Evolutionary conservation across 345 rosid species (phyloP).

Genomic region (Salix arbutifolia): DNA sequence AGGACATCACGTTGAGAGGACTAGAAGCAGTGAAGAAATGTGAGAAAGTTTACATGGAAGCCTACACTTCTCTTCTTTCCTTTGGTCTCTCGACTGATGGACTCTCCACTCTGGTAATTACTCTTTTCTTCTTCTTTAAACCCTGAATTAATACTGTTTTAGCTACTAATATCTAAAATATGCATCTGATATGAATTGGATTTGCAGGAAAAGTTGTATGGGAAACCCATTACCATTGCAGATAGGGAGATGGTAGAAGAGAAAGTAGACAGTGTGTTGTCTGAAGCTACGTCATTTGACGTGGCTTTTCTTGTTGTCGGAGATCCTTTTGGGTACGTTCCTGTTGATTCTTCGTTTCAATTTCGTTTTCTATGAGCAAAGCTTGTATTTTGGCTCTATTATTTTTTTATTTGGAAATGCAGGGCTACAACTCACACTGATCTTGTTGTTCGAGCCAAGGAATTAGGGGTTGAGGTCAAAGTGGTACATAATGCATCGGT

Average conservation of each 20-base stretch:
- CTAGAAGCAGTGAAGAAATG: conserved; percentile 71
- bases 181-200: not conserved
- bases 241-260: conserved; percentile 95
- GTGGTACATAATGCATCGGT: conserved; percentile 89
- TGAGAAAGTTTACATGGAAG: conserved; percentile 80
- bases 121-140: not conserved
- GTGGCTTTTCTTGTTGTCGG: conserved; percentile 91
- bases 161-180: not conserved
- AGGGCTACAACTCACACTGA: conserved; percentile 94
- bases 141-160: not conserved
- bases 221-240: conserved; percentile 56
- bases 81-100: conserved; percentile 78
- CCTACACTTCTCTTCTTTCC: conserved; percentile 89
- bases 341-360: not conserved
- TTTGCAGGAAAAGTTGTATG: conserved; percentile 65
- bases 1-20: conserved; percentile 75
- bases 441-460: conserved; percentile 89
- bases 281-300: conserved; percentile 48
- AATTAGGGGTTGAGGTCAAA: conserved; percentile 58
- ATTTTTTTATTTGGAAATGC: conserved; percentile 15
- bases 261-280: conserved; percentile 56
- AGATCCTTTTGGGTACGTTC: conserved; percentile 81
- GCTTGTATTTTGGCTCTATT: not conserved
- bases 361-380: not conserved
- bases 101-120: conserved; percentile 54